Percentiles rank a stretch among this genome's conserved stretches.
These are phyloP conservation scores for Geotrichum cucujoidarum DNA, from an alignment of 1,139 yeast genomes.

Conservation along the genomic window DNA sequence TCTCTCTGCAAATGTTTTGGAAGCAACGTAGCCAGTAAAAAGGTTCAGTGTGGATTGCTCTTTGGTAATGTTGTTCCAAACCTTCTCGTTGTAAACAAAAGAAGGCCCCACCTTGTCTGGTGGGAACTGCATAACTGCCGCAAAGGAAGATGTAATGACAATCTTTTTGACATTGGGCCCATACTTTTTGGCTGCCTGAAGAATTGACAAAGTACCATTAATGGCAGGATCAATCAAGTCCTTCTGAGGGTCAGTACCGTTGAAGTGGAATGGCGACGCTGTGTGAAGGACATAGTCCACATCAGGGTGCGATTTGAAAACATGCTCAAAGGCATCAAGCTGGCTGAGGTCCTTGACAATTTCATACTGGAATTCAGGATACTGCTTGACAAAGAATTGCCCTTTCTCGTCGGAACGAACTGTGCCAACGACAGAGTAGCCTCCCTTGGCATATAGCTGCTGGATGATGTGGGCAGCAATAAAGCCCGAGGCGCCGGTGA, in stretches of 20 bases:
- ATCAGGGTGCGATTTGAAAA: conserved; percentile 37
- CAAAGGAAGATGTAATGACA: conserved; percentile 13
- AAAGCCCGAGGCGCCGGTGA: conserved; percentile 59
- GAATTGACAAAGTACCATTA: conserved; percentile 9
- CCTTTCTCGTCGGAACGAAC: conserved; percentile 52
- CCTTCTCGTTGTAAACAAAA: conserved; percentile 32
- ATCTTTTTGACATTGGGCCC: conserved; percentile 9
- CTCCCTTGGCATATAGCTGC: conserved; percentile 34
- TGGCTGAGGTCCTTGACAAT: conserved; percentile 42
- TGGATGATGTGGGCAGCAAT: conserved; percentile 49
- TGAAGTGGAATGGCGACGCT: conserved; percentile 41
- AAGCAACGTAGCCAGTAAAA: conserved; percentile 33
- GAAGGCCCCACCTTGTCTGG: not conserved
- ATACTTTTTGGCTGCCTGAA: conserved; percentile 20
- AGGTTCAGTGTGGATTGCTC: conserved; percentile 30
- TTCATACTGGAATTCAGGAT: conserved; percentile 33
- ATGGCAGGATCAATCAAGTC: conserved; percentile 12
- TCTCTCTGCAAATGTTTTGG: conserved; percentile 40
- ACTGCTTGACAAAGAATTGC: conserved; percentile 38
- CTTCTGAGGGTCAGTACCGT: conserved; percentile 23
- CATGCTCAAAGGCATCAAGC: conserved; percentile 39
- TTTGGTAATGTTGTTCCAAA: conserved; percentile 43
- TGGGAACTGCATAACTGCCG: conserved; percentile 39
- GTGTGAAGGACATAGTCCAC: conserved; percentile 41
- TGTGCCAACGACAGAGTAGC: conserved; percentile 52